Conservation (phyloP, 2,329 filamentous ascomycete species). For the Colletotrichum falcatum region DNA sequence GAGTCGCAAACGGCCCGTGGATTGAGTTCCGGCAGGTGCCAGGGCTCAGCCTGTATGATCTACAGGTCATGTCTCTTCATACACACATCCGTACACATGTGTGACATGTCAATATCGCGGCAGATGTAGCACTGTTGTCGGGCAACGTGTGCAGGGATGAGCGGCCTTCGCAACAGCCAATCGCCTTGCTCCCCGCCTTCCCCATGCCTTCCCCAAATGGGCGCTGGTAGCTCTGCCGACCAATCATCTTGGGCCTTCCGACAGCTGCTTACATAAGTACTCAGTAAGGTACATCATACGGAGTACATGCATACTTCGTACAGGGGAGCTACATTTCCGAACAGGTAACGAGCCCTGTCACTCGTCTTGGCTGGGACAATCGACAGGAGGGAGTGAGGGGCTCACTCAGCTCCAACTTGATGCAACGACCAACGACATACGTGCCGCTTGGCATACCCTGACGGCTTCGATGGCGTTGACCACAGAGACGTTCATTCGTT, state of each 20-base stretch:
- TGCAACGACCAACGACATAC: not conserved
- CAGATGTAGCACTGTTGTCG: not conserved
- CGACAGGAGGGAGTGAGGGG: not conserved
- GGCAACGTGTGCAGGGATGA: constrained; percentile 6
- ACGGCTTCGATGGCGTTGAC: constrained; percentile 1
- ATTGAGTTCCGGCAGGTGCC: not conserved
- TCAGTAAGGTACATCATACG: not conserved
- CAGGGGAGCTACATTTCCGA: not conserved
- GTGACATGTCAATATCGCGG: not conserved
- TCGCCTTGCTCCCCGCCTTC: constrained; percentile 10
- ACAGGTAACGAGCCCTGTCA: not conserved
- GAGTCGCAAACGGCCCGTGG: not conserved
- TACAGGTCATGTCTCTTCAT: not conserved
- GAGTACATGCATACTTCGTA: no score
- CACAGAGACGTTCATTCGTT: not conserved
- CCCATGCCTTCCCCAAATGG: constrained; percentile 12
- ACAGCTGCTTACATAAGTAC: not conserved
- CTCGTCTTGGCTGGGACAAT: constrained; percentile 14
- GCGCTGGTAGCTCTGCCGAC: constrained; percentile 19
- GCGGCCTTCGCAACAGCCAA: constrained; percentile 7
- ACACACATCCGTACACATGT: not conserved
- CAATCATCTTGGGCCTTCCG: constrained; percentile 17
- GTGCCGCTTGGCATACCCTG: not conserved
- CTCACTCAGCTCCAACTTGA: not conserved
- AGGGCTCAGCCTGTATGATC: not conserved